A percentile compares a stretch with the other conserved stretches of the same genome.
Evolutionary conservation across 768 basidiomycete genomes (phyloP).

Genomic region (Tricholoma matsutake): DNA sequence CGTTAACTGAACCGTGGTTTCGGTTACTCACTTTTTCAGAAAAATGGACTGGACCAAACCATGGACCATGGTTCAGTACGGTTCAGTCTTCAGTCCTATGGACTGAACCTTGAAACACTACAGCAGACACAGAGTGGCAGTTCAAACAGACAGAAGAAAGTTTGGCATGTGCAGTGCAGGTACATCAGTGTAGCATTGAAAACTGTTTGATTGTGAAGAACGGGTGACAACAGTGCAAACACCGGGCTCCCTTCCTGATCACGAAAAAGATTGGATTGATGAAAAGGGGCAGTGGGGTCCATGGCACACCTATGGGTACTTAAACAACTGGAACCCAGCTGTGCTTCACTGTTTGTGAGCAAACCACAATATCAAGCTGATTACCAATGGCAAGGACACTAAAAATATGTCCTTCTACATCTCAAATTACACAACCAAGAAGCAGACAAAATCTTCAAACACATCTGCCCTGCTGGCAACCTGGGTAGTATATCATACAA

Average conservation of each 20-base stretch:
- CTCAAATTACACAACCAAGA: constrained; percentile 27
- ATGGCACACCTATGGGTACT: constrained; percentile 11
- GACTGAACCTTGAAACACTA: too few relatives aligned
- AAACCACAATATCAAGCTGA: constrained; percentile 38
- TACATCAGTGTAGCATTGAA: constrained; percentile 27
- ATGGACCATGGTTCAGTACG: too few relatives aligned
- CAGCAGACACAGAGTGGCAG: constrained; percentile 9
- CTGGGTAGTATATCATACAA: constrained; percentile 23
- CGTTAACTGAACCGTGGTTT: too few relatives aligned
- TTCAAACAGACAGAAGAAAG: constrained; percentile 14
- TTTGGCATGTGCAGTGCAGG: constrained; percentile 26
- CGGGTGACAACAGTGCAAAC: constrained; percentile 28
- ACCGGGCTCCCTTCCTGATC: constrained; percentile 26
- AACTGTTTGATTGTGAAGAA: constrained; percentile 20
- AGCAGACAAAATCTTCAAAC: constrained; percentile 33
- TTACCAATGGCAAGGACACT: background rate
- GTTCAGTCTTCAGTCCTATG: too few relatives aligned
- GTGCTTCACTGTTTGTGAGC: constrained; percentile 18
- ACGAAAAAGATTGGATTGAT: constrained; percentile 22
- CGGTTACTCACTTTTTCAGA: too few relatives aligned
- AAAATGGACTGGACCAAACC: too few relatives aligned
- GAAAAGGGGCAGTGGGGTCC: constrained; percentile 28
- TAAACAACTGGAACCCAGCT: constrained; percentile 28
- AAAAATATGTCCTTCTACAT: background rate
- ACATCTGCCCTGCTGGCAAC: constrained; percentile 35